Evolutionary conservation across 129 eudicot species (phyloP).

Genomic region (Flaveria robusta): DNA sequence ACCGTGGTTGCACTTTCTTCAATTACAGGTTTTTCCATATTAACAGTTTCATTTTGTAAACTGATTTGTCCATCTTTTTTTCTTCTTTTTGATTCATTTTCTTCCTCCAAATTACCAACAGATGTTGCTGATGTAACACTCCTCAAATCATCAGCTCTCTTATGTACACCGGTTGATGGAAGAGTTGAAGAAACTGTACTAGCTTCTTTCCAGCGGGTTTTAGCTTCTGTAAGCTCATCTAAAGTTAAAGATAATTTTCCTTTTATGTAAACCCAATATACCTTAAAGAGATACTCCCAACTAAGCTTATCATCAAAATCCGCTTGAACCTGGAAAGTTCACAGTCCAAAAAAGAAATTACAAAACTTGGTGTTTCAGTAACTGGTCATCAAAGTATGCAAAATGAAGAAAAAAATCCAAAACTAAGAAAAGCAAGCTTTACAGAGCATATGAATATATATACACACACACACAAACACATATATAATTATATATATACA

Average conservation of each 20-base stretch:
- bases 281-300: conserved; percentile 99
- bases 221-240: conserved; percentile 69
- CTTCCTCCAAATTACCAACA: conserved; percentile 40
- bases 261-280: conserved; percentile 79
- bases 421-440: background rate
- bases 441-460: background rate
- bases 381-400: background rate
- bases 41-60: conserved; percentile 36
- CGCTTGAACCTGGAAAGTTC: conserved; percentile 66
- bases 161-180: conserved; percentile 25
- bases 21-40: conserved; percentile 30
- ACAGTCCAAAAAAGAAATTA: background rate
- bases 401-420: background rate
- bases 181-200: conserved; percentile 24
- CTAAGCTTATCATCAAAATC: conserved; percentile 94
- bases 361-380: background rate
- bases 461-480: background rate
- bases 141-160: conserved; percentile 24
- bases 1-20: conserved; percentile 10
- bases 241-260: conserved; percentile 68
- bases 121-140: conserved; percentile 32
- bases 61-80: conserved; percentile 41
- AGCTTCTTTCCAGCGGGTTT: conserved; percentile 60
- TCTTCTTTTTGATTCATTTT: conserved; percentile 46
- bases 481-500: background rate